Percentiles rank a stretch among this genome's conserved stretches.
phyloP scores from a whole-genome alignment of 169 alveolate species.

The Plasmodium billcollinsi region DNA sequence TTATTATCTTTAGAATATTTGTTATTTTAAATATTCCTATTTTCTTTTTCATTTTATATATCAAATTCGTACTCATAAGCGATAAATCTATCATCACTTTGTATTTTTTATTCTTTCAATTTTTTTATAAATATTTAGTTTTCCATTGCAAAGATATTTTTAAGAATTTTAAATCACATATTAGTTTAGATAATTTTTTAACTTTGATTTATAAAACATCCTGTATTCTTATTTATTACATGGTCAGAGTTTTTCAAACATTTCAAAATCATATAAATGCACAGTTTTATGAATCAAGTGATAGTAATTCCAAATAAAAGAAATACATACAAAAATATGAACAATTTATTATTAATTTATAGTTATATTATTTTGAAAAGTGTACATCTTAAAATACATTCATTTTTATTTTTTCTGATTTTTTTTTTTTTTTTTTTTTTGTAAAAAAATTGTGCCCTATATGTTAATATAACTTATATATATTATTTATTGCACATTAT shows the following conservation, averaged over 20 bases:
- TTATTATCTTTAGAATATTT: conserved; percentile 28
- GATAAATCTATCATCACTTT: conserved; percentile 24
- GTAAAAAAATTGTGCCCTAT: too few relatives aligned
- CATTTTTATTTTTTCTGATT: too few relatives aligned
- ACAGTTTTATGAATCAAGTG: background rate
- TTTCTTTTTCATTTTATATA: conserved; percentile 31
- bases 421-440: too few relatives aligned
- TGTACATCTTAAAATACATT: too few relatives aligned
- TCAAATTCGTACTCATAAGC: conserved; percentile 37
- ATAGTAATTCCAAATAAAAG: too few relatives aligned
- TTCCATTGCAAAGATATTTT: conserved; percentile 35
- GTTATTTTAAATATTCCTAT: conserved; percentile 64
- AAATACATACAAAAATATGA: too few relatives aligned
- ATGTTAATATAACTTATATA: too few relatives aligned
- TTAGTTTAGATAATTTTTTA: conserved; percentile 16
- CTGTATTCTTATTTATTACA: conserved; percentile 29
- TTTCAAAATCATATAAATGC: conserved; percentile 11
- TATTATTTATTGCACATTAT: too few relatives aligned
- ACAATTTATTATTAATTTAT: too few relatives aligned
- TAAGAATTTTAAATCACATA: conserved; percentile 26
- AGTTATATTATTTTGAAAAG: too few relatives aligned
- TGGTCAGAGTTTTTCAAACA: conserved; percentile 13
- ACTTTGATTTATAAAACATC: conserved; percentile 11
- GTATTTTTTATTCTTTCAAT: conserved; percentile 19
- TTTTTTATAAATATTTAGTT: conserved; percentile 48